Conservation (phyloP, 2,329 filamentous ascomycete species). For the Simplicillium sp. region DNA sequence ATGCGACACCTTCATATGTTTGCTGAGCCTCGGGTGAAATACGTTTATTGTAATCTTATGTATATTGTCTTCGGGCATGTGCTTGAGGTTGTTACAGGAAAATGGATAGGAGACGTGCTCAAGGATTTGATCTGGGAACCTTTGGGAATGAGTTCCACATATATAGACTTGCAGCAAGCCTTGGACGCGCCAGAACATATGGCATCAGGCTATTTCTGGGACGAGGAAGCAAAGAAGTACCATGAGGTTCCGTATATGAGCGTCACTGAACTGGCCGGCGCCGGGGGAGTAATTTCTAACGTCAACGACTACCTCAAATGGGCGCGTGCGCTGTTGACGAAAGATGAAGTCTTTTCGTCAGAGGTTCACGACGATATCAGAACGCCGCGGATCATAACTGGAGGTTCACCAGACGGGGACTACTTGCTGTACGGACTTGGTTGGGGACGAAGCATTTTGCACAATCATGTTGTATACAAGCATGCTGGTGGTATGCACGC, state of each 20-base stretch:
- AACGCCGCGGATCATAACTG: constrained; percentile 21
- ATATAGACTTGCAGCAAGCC: constrained; percentile 12
- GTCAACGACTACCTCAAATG: constrained; percentile 25
- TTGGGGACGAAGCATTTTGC: constrained; percentile 16
- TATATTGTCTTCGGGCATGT: constrained; percentile 28
- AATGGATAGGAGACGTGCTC: constrained; percentile 24
- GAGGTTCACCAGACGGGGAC: constrained; percentile 1
- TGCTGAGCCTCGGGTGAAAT: constrained; percentile 27
- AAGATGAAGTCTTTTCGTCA: constrained; percentile 11
- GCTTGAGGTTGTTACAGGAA: constrained; percentile 22
- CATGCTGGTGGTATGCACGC: constrained; percentile 19
- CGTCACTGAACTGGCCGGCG: constrained; percentile 20
- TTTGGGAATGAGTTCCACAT: constrained; percentile 29
- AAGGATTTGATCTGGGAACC: constrained; percentile 25
- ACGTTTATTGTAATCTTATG: constrained; percentile 36
- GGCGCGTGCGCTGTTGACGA: constrained; percentile 16
- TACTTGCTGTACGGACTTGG: constrained; percentile 18
- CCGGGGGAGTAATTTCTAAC: constrained; percentile 29
- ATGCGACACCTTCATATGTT: constrained; percentile 31
- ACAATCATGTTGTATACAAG: constrained; percentile 16
- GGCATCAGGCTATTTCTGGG: constrained; percentile 26
- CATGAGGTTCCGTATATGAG: constrained; percentile 15
- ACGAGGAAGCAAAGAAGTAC: constrained; percentile 13
- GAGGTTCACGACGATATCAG: constrained; percentile 16
- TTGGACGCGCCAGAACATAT: constrained; percentile 13